Conservation (phyloP, 257 asterid species). For the Echites panduratus region DNA sequence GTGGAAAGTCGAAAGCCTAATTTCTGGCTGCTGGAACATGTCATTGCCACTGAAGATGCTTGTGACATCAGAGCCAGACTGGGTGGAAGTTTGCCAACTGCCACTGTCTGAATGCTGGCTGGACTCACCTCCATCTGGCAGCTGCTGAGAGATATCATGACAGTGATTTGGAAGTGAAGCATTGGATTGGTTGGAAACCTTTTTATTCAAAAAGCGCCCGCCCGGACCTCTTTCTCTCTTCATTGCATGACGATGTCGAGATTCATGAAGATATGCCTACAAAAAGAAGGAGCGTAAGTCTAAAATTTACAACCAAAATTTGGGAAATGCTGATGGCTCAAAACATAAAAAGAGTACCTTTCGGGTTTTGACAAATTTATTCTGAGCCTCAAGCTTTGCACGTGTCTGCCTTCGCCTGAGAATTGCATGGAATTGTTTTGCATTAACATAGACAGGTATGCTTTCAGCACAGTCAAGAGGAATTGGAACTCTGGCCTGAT, state of each 20-base stretch:
- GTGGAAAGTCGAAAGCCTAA: conserved; percentile 22
- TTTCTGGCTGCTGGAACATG: conserved; percentile 35
- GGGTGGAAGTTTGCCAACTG: conserved; percentile 48
- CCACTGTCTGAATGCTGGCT: conserved; percentile 31
- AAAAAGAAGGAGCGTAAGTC: neutral
- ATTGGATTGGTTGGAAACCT: conserved; percentile 22
- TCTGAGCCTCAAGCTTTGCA: conserved; percentile 68
- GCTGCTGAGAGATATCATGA: conserved; percentile 12
- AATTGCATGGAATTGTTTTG: conserved; percentile 73
- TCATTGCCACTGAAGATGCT: conserved; percentile 49
- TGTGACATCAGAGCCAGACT: conserved; percentile 45
- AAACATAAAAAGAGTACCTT: conserved; percentile 44
- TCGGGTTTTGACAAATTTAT: conserved; percentile 41
- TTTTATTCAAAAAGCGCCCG: conserved; percentile 28
- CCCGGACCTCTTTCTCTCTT: conserved; percentile 32
- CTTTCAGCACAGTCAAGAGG: conserved; percentile 55
- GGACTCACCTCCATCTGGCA: conserved; percentile 7
- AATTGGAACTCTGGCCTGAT: conserved; percentile 49
- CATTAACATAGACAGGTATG: conserved; percentile 61
- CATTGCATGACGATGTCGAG: conserved; percentile 30
- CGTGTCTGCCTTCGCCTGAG: conserved; percentile 68
- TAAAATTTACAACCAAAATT: neutral
- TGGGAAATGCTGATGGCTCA: neutral
- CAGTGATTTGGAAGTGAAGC: conserved; percentile 17
- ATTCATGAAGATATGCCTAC: conserved; percentile 38